Conservation (phyloP, 2,329 filamentous ascomycete genomes). For the Ambrosiella xylebori region DNA sequence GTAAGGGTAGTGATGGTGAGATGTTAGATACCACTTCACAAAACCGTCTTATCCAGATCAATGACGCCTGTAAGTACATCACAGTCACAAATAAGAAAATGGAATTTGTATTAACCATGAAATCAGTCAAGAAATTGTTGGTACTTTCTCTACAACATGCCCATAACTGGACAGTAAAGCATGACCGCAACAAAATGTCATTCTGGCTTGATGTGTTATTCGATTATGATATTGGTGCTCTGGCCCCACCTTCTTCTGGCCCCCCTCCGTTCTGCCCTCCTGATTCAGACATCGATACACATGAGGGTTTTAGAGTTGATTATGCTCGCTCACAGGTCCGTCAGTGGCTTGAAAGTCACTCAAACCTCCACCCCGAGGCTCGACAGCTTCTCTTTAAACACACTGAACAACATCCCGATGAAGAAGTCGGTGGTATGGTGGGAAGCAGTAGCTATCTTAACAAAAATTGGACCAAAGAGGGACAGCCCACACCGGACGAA, state of each 20-base stretch:
- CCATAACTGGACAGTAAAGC: slow-evolving; percentile 53
- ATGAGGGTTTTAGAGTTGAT: slow-evolving; percentile 27
- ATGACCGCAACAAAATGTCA: slow-evolving; percentile 52
- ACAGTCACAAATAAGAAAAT: background rate
- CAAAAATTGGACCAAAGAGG: slow-evolving; percentile 37
- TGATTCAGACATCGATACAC: background rate
- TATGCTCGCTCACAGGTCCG: slow-evolving; percentile 42
- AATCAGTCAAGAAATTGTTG: slow-evolving; percentile 44
- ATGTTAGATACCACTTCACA: slow-evolving; percentile 40
- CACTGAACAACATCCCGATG: slow-evolving; percentile 30
- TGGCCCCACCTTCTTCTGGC: slow-evolving; percentile 21
- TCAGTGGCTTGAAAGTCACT: slow-evolving; percentile 46
- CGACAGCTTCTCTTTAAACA: slow-evolving; percentile 38
- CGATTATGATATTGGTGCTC: slow-evolving; percentile 32
- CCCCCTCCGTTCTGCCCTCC: slow-evolving; percentile 1
- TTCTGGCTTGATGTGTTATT: slow-evolving; percentile 52
- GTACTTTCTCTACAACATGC: slow-evolving; percentile 49
- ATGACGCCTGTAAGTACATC: slow-evolving; percentile 40
- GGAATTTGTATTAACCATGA: background rate
- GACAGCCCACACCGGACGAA: slow-evolving; percentile 10
- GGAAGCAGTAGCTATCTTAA: slow-evolving; percentile 33
- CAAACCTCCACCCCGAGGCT: slow-evolving; percentile 39
- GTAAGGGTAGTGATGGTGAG: slow-evolving; percentile 49
- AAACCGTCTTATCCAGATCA: slow-evolving; percentile 42
- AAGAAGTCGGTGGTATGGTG: slow-evolving; percentile 30